Evolutionary conservation across 805 yeast genomes (phyloP), one percentile per base, ranked within the genome.

Genomic region (Candida qinlingensis): DNA sequence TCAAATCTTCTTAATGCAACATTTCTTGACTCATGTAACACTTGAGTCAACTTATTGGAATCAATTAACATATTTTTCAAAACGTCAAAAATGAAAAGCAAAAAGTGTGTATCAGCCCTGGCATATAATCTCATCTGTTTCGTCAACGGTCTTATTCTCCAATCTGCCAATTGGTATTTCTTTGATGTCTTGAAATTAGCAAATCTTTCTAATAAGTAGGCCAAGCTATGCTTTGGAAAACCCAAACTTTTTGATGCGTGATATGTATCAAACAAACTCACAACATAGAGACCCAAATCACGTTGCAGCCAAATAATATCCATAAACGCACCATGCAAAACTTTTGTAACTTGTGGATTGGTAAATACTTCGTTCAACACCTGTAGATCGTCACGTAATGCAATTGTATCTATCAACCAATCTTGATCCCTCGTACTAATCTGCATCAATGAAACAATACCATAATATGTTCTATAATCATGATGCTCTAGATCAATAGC

Each of bases 401-500:
- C 79, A 33, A 94, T 68, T 0, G 98, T 88, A 63, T 94, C 99
- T 5, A 94, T 73, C 8, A 94, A 69, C 80, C 85, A 94, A 68
- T 94, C 99, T 49, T 77, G 74, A n/a, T 80, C 78, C 48, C 92
- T 68, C 25, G 85, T 81, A 46, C 95, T 85, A 13, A 94, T 84
- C 68, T 94, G 99, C 96, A 94, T 89, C 41, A 94, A 70, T 64
- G 91, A 90, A 1, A 90, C 94, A 39, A 94, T 70, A 39, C 99
- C 99, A 59, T 85, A 83, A 58, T 88, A 94, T 0, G 97, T 75
- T 64, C 97, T 76, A 63, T 78, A 85, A 61, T 91, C 97, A 62
- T 94, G 99, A 66, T 94, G 99, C 62, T 94, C 99, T 52, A 94
- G 76, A 73, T 94, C 99, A 12, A 94, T 85, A 2, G 98, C 99